Base-by-base conservation (phyloP, 192 early-diverging fungal species). In the Gonapodya sp. region DNA sequence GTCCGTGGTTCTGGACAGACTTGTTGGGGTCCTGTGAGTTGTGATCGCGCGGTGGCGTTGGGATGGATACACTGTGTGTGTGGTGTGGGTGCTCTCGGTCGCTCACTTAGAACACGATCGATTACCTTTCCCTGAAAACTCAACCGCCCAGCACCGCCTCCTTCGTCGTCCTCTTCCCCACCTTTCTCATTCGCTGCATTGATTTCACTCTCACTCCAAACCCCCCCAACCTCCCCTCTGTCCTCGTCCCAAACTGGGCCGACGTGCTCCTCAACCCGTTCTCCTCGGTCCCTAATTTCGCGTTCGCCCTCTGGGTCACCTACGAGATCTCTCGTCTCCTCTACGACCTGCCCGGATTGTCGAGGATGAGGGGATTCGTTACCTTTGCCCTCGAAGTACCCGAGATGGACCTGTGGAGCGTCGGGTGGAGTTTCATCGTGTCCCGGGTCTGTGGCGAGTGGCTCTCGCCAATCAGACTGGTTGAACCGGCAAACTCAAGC, bases 131-230 rank as follows among this genome's bases (percentile, higher is more conserved):
- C 37, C 37, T 34, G 18, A 84, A 72, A 37, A 85, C 1, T 79
- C 36, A 34, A 78, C 31, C 35, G 74, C 64, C 30, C 46, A 95
- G 94, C 24, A 94, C 92, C 18, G 87, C 96, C 73, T 94, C 90
- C 1, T 97, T 99, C 86, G 93, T 97, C 31, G 91, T 98, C 31
- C 84, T 83, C 73, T 95, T 99, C 82, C 92, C 95, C 32, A 94
- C 92, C 0, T 99, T 98, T 86, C 86, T 97, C 24, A 85, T 94
- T 80, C 91, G 92, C 30, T 98, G 98, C 86, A 89, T 99, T 35
- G 93, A 98, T 85, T 94, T 97, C 83, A 88, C 93, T 16, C 87
- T 89, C 73, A 87, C 98, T n/a, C 88, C 90, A 16, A 83, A 87
- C 73, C 89, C 91, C 36, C 89, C 93, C 80, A 87, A 85, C 64